phyloP scores from a whole-genome alignment of 139 green algal species.

The Ettlia oleoabundans region DNA sequence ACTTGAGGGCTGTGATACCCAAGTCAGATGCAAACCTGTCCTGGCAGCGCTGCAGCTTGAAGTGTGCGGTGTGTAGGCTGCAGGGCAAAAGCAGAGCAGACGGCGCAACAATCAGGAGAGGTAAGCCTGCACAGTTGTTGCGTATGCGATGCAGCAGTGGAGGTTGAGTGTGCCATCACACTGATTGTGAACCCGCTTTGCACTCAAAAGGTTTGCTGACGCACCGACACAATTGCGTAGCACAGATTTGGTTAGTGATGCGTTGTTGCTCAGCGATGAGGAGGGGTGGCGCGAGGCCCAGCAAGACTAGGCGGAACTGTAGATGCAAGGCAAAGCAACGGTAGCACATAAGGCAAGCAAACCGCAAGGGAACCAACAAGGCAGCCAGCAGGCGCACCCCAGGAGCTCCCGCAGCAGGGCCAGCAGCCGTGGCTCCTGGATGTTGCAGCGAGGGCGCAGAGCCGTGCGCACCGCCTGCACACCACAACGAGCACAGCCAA shows the following conservation, averaged over 20 bases:
- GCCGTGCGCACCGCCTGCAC: slow-evolving; percentile 10
- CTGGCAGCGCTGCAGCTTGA: slow-evolving; percentile 39
- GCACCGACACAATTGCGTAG: too few relatives aligned
- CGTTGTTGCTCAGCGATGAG: too few relatives aligned
- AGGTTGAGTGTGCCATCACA: neutral
- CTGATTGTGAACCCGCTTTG: too few relatives aligned
- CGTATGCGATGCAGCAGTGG: neutral
- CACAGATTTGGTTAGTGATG: too few relatives aligned
- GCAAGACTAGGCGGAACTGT: too few relatives aligned
- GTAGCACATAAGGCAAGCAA: neutral
- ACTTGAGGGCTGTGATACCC: slow-evolving; percentile 4
- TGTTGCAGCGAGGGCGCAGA: slow-evolving; percentile 14
- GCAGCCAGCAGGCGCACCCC: neutral
- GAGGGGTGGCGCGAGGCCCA: too few relatives aligned
- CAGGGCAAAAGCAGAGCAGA: too few relatives aligned
- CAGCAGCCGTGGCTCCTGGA: slow-evolving; percentile 16
- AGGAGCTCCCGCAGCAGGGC: slow-evolving; percentile 17
- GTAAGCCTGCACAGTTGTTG: neutral
- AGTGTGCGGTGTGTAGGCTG: slow-evolving; percentile 22
- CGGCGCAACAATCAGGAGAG: neutral
- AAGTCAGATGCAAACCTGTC: slow-evolving; percentile 13
- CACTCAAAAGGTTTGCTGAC: too few relatives aligned
- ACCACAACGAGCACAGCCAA: neutral
- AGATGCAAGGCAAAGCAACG: neutral
- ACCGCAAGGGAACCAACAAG: neutral